phyloP scores from a whole-genome alignment of 2,329 filamentous ascomycete genomes.

The Apiospora hydei region DNA sequence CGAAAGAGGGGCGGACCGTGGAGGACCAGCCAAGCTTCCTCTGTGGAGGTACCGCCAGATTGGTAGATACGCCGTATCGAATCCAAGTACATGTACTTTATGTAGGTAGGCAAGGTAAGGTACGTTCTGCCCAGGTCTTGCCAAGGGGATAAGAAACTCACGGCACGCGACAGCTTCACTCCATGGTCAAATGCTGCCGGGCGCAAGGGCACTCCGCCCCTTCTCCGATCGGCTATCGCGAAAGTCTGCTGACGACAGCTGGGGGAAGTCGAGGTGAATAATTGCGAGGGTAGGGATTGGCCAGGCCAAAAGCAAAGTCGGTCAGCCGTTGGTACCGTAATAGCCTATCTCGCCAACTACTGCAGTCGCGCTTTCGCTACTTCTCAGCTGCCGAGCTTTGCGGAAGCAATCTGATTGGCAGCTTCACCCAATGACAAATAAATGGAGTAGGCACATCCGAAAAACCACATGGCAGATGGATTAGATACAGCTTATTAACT shows the following conservation, averaged over 20 bases:
- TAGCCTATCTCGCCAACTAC: slow-evolving; percentile 7
- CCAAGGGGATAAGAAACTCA: neutral
- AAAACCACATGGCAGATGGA: neutral
- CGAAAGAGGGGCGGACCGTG: neutral
- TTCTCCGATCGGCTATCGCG: neutral
- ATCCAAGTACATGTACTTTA: neutral
- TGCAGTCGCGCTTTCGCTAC: neutral
- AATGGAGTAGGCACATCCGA: neutral
- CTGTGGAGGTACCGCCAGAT: neutral
- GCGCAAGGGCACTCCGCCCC: neutral
- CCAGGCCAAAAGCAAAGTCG: neutral
- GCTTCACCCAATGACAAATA: neutral
- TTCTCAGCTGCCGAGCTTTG: neutral
- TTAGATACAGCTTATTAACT: neutral
- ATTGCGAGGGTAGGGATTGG: neutral
- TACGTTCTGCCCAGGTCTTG: neutral
- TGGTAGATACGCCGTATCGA: slow-evolving; percentile 1
- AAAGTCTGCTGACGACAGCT: neutral
- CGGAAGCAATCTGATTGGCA: neutral
- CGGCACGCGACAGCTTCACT: neutral
- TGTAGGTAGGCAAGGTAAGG: neutral
- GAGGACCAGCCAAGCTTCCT: neutral
- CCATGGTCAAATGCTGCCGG: neutral
- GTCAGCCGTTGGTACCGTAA: neutral
- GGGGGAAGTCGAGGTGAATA: neutral